Percentiles rank a stretch among this genome's conserved stretches.
These are phyloP conservation scores for Ophiognomonia clavigignenti-juglandacearum DNA, from an alignment of 2,329 filamentous ascomycete species.

Conservation along the genomic window DNA sequence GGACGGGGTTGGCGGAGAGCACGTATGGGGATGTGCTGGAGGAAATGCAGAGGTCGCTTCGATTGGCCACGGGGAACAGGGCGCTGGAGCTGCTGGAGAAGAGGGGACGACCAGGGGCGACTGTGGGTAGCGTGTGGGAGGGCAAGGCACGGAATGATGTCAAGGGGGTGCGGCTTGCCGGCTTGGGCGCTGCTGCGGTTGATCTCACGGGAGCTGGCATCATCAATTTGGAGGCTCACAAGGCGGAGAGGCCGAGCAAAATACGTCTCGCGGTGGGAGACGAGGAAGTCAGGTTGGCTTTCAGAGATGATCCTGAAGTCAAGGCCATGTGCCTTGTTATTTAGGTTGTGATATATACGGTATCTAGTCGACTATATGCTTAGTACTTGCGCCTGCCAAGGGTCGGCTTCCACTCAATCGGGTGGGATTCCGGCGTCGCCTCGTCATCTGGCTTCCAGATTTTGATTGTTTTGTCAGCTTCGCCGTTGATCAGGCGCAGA, in stretches of 20 bases:
- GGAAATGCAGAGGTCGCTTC: conserved; percentile 68
- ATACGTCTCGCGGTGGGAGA: conserved; percentile 81
- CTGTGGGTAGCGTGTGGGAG: conserved; percentile 4
- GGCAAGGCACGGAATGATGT: conserved; percentile 8
- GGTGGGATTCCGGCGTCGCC: conserved; percentile 87
- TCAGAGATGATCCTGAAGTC: conserved; percentile 83
- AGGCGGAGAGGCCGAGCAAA: conserved; percentile 81
- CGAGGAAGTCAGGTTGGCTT: conserved; percentile 83
- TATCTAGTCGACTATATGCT: background rate
- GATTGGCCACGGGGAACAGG: conserved; percentile 54
- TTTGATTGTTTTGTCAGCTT: conserved; percentile 98
- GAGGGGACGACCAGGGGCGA: conserved; percentile 7
- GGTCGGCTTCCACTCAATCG: conserved; percentile 85
- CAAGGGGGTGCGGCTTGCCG: conserved; percentile 22
- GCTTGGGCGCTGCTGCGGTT: conserved; percentile 58
- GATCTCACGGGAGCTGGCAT: conserved; percentile 85
- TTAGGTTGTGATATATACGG: conserved; percentile 12
- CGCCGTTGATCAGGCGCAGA: conserved; percentile 83
- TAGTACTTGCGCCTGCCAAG: conserved; percentile 73
- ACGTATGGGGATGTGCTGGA: conserved; percentile 85
- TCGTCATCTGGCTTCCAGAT: conserved; percentile 93
- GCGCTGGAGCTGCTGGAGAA: conserved; percentile 53
- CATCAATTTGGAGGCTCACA: conserved; percentile 74
- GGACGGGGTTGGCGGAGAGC: conserved; percentile 82
- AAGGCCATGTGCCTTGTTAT: conserved; percentile 60